Base-by-base conservation (phyloP, 163 green algal genomes). In the Prototheca stagnorum region DNA sequence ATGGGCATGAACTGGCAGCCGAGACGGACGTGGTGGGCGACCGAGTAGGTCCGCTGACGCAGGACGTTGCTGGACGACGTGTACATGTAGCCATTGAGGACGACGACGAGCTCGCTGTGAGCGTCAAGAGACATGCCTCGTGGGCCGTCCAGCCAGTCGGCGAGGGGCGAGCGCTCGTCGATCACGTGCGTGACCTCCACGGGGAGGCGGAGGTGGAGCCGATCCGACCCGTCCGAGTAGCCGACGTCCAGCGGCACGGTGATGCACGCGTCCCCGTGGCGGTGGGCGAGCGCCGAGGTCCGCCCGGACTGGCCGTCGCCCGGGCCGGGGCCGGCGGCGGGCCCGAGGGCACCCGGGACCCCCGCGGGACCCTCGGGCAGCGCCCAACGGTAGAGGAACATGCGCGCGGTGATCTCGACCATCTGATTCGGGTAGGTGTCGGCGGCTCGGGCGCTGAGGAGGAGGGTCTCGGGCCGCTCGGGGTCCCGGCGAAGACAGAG, bases 361-460 rank as follows among this genome's bases (percentile, higher is more conserved):
- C n/a, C n/a, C n/a, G n/a, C n/a, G n/a, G n/a, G n/a, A n/a, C n/a
- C n/a, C n/a, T 27, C 43, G 43, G 25, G 25, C 11, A 12, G 15
- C 1, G 49, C 47, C 76, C 80, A 92, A 17, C 78, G 63, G 66
- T 89, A 91, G n/a, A 90, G 62, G 57, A 77, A 79, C 25, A 72
- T 75, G 3, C 50, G 47, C 24, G 81, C 64, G 7, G 52, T 61
- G 17, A 80, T 70, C 40, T 84, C 59, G 22, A 80, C 27, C 60
- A 82, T 79, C 44, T 89, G 75, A 41, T 68, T 68, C 2, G 80
- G 78, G 58, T 79, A 83, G 0, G 72, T 78, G 59, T 92, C 80
- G 3, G 79, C 81, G 8, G 82, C 53, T 14, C 62, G 46, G 29
- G 24, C 39, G 12, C 16, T 3, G 26, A 69, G 49, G 47, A 53